phyloP scores from a whole-genome alignment of 202 grass and related monocot genomes.

The Saccharum hybrid region DNA sequence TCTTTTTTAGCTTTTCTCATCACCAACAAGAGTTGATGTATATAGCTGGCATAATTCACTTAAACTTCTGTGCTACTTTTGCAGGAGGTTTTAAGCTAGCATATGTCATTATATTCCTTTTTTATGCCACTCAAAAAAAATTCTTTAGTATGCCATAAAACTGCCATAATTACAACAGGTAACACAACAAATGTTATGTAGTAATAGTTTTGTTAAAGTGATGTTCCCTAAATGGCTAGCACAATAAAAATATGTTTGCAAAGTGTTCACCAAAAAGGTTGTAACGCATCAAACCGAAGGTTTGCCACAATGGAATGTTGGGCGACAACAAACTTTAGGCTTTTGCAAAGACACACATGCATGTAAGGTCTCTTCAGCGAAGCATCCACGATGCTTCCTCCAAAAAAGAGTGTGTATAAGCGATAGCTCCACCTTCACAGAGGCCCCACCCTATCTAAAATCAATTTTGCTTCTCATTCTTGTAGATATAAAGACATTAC shows the following conservation, averaged over 20 bases:
- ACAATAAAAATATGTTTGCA: neutral
- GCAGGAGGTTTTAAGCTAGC: neutral
- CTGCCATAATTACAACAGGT: neutral
- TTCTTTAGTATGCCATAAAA: neutral
- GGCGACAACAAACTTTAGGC: neutral
- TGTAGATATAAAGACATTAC: neutral
- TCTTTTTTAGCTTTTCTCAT: neutral
- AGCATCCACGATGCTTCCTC: slow-evolving; percentile 31
- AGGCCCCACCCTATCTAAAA: neutral
- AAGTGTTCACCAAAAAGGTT: slow-evolving; percentile 5
- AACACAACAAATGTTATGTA: neutral
- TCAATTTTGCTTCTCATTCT: neutral
- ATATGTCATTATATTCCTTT: neutral
- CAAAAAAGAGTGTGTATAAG: neutral
- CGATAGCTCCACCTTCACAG: neutral
- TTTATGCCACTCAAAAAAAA: neutral
- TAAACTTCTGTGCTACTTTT: neutral
- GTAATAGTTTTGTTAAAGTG: neutral
- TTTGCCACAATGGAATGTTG: neutral
- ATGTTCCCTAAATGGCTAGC: slow-evolving; percentile 2
- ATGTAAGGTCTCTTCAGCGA: neutral
- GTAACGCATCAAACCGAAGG: neutral
- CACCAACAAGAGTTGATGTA: neutral
- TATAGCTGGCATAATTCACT: neutral
- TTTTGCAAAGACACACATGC: neutral